Evolutionary conservation across 306 rosid genomes (phyloP), one percentile per base, ranked within the genome.

Genomic region (Medicago arabica): DNA sequence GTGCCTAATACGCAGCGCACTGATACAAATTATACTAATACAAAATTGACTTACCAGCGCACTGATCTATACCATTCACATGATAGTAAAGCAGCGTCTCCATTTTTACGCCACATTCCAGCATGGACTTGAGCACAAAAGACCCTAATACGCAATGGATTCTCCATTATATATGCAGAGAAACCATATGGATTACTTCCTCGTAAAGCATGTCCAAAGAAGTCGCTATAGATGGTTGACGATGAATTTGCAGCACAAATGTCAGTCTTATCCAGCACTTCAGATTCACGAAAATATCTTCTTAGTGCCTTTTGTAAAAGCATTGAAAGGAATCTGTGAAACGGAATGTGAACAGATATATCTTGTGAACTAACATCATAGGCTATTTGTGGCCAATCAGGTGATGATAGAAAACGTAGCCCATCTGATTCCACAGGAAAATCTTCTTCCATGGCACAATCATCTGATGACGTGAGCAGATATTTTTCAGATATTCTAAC

Each of bases 31-130:
- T 73, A 58, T 21, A 75, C 43, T 69, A 62, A 72, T 16, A 81
- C 11, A 63, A 43, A 75, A 78, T 40, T 19, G 71, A 88, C 97
- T 85, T 82, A 96, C 97, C 99, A 89, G 54, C 92, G 91, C 60
- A 87, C 88, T 40, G 97, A 88, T 34, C 93, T 88, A 79, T 96
- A 96, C 86, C 84, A 88, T 74, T 96, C 98, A 74, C 92, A 89
- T 46, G 93, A 87, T 78, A 92, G 80, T 69, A 88, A 53, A 67
- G 96, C 93, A 72, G 91, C 83, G 76, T 96, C 99, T 60, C 97
- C 99, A 80, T 90, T 90, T 81, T 85, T 92, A 78, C 93, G 87
- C 99, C 99, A 92, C 94, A 91, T 92, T 85, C 97, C 99, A 83
- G 99, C 92, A 67, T 88, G 95, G 82, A 92, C 92, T 85, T 92